Conservation (phyloP, 2,329 filamentous ascomycete genomes). For the Botrytis galanthina region DNA sequence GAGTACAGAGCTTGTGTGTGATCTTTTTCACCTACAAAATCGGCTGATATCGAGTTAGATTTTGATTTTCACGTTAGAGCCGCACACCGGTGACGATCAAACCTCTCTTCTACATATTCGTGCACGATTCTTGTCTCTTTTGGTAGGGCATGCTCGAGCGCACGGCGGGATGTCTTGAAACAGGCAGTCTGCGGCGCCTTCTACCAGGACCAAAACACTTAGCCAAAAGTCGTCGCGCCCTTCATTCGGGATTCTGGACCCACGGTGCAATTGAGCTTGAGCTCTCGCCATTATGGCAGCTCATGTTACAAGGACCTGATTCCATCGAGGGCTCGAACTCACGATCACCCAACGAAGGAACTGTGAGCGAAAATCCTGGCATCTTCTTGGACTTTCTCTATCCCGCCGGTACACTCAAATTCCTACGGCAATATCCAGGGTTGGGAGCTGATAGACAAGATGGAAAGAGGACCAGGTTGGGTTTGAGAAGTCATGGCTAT, state of each 20-base stretch:
- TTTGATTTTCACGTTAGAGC: conserved; percentile 12
- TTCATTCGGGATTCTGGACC: conserved; percentile 56
- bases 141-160: conserved; percentile 56
- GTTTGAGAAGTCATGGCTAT: conserved; percentile 31
- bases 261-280: conserved; percentile 46
- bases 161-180: conserved; percentile 54
- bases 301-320: conserved; percentile 30
- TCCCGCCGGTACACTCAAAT: conserved; percentile 41
- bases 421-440: conserved; percentile 38
- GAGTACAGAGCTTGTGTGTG: not conserved
- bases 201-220: conserved; percentile 41
- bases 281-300: conserved; percentile 36
- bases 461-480: conserved; percentile 24
- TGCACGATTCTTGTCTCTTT: not conserved
- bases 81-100: conserved; percentile 19
- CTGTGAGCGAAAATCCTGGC: conserved; percentile 24
- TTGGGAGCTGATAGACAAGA: conserved; percentile 34
- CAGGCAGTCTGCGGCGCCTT: conserved; percentile 53
- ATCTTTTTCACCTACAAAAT: not conserved
- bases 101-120: not conserved
- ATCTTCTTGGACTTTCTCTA: conserved; percentile 43
- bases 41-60: conserved; percentile 11
- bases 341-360: conserved; percentile 22
- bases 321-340: conserved; percentile 21
- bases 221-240: conserved; percentile 44